Evolutionary conservation across 2,329 filamentous ascomycete genomes (phyloP).

Genomic region (Coniochaeta prunicola): DNA sequence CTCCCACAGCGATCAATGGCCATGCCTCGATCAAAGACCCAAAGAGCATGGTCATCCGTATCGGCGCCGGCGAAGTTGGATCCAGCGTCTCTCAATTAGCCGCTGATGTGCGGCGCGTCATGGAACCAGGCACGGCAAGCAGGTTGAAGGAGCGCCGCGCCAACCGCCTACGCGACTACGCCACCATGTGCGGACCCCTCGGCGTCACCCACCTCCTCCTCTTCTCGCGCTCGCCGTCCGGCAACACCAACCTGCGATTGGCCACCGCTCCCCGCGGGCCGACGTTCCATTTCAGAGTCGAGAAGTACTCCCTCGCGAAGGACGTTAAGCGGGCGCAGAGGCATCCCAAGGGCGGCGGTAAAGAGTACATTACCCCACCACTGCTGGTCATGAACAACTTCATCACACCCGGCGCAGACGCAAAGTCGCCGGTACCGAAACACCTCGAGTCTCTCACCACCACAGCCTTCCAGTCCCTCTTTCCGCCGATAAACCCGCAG

Average conservation of each 20-base stretch:
- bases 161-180: conserved; percentile 86
- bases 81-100: conserved; percentile 87
- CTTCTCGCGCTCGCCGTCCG: conserved; percentile 81
- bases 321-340: conserved; percentile 80
- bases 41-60: conserved; percentile 97
- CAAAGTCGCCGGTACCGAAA: conserved; percentile 70
- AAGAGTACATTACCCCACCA: conserved; percentile 79
- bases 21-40: conserved; percentile 63
- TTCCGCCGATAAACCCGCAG: conserved; percentile 92
- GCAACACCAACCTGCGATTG: conserved; percentile 88
- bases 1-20: conserved; percentile 42
- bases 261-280: conserved; percentile 84
- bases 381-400: conserved; percentile 99
- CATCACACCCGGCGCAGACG: conserved; percentile 53
- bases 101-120: conserved; percentile 82
- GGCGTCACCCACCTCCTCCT: conserved; percentile 89
- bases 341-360: conserved; percentile 73
- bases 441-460: conserved; percentile 91
- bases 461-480: conserved; percentile 91
- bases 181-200: conserved; percentile 89
- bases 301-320: conserved; percentile 90
- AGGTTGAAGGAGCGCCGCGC: conserved; percentile 82
- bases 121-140: conserved; percentile 91
- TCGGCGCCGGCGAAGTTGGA: conserved; percentile 89
- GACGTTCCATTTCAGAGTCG: conserved; percentile 88